These are phyloP conservation scores for Russula sp. DNA, from an alignment of 768 basidiomycete genomes.

Conservation along the genomic window DNA sequence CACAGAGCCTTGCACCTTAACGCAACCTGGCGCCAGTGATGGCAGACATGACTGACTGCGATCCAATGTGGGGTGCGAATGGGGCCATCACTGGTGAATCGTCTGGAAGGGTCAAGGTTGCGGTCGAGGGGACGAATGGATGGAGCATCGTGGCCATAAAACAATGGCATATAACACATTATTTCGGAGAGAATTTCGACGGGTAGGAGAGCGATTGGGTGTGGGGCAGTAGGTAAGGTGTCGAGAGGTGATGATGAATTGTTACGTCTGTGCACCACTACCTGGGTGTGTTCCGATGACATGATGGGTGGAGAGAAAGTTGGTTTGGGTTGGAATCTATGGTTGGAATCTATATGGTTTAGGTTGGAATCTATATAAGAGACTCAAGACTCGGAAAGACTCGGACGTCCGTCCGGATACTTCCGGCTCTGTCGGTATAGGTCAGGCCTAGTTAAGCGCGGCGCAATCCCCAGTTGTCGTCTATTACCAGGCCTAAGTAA, in stretches of 20 bases:
- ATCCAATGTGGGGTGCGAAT: conserved; percentile 29
- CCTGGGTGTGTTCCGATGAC: background rate
- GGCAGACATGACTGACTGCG: conserved; percentile 26
- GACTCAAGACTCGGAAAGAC: too few species aligned
- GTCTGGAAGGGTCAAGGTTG: conserved; percentile 19
- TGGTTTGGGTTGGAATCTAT: too few species aligned
- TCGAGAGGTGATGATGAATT: background rate
- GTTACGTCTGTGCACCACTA: background rate
- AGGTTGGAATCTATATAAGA: background rate
- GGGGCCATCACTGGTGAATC: conserved; percentile 17
- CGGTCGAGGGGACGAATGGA: conserved; percentile 17
- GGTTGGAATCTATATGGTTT: background rate
- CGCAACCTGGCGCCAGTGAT: conserved; percentile 24
- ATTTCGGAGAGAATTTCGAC: conserved; percentile 23
- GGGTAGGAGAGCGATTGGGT: conserved; percentile 21
- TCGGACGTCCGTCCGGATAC: background rate
- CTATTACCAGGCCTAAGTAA: too few species aligned
- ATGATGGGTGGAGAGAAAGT: background rate
- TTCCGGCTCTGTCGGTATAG: background rate
- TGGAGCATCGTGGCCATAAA: conserved; percentile 15
- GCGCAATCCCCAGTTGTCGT: too few species aligned
- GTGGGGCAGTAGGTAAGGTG: background rate
- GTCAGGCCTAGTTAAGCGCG: too few species aligned
- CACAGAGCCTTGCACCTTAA: conserved; percentile 22
- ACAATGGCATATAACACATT: conserved; percentile 25